phyloP scores from a whole-genome alignment of 345 rosid genomes.

The Corchorus capsularis region DNA sequence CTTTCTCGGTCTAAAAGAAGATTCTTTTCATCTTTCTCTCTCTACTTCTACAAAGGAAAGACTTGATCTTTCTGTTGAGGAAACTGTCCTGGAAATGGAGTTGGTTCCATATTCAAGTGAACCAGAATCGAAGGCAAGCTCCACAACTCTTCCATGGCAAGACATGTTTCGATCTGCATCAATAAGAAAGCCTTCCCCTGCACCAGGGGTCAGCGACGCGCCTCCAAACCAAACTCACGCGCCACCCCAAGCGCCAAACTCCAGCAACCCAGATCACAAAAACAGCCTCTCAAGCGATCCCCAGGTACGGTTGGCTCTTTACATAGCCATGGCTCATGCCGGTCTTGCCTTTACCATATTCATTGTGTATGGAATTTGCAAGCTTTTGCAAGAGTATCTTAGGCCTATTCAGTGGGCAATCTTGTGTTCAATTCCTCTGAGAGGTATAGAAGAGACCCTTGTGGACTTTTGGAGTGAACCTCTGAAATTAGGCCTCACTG shows the following conservation, averaged over 20 bases:
- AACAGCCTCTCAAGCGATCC: constrained; percentile 58
- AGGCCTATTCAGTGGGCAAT: constrained; percentile 97
- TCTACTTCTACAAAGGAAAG: constrained; percentile 15
- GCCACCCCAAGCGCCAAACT: constrained; percentile 26
- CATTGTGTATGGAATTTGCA: constrained; percentile 64
- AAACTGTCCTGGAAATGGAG: constrained; percentile 51
- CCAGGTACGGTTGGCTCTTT: constrained; percentile 84
- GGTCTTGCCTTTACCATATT: constrained; percentile 76
- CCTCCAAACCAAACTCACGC: constrained; percentile 30
- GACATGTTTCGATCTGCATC: constrained; percentile 97
- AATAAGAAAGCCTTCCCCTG: constrained; percentile 59
- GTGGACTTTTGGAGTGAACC: constrained; percentile 90
- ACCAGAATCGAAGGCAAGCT: constrained; percentile 46
- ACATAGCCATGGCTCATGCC: constrained; percentile 98
- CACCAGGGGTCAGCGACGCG: constrained; percentile 26
- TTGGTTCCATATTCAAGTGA: constrained; percentile 66
- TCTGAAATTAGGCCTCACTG: constrained; percentile 79
- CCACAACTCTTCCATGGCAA: constrained; percentile 70
- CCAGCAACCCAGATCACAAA: constrained; percentile 29
- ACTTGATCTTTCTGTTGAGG: not conserved
- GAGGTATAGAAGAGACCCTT: constrained; percentile 87
- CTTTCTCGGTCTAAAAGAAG: not conserved
- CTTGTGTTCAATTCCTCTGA: constrained; percentile 83
- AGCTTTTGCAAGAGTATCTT: constrained; percentile 78
- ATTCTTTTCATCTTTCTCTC: not conserved